Percentiles rank a stretch among this genome's conserved stretches.
These are phyloP conservation scores for Thraustotheca clavata DNA, from an alignment of 352 stramenopile species.

Conservation along the genomic window DNA sequence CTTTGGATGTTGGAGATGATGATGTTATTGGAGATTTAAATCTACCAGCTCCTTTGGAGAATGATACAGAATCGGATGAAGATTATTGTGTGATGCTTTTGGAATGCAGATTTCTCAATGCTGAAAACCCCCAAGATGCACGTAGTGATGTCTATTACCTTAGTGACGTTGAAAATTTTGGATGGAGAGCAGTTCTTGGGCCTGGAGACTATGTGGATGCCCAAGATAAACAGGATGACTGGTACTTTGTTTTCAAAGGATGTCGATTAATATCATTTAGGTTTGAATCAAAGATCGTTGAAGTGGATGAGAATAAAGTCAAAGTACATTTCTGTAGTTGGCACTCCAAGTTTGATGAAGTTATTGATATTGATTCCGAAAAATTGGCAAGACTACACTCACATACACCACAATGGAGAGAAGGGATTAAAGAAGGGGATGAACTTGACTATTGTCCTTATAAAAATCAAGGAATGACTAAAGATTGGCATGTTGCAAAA, in stretches of 20 bases:
- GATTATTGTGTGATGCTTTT: slow-evolving; percentile 60
- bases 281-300: slow-evolving; percentile 60
- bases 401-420: slow-evolving; percentile 41
- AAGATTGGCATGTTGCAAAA: background rate
- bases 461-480: background rate
- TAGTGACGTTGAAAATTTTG: slow-evolving; percentile 46
- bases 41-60: slow-evolving; percentile 46
- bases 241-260: slow-evolving; percentile 26
- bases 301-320: slow-evolving; percentile 26
- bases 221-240: slow-evolving; percentile 67
- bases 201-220: slow-evolving; percentile 58
- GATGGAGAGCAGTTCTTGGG: slow-evolving; percentile 52
- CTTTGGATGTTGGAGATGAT: too few species aligned
- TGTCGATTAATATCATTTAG: slow-evolving; percentile 12
- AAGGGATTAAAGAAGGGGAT: slow-evolving; percentile 12
- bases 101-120: slow-evolving; percentile 33
- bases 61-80: slow-evolving; percentile 29
- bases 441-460: background rate
- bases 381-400: slow-evolving; percentile 28
- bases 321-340: slow-evolving; percentile 27
- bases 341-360: slow-evolving; percentile 29
- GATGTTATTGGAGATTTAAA: slow-evolving; percentile 42
- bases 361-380: background rate
- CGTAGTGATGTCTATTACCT: slow-evolving; percentile 40
- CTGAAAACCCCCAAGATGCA: slow-evolving; percentile 31